Conservation (phyloP, 208 protist genomes). For the Wallacemonas sp. region DNA sequence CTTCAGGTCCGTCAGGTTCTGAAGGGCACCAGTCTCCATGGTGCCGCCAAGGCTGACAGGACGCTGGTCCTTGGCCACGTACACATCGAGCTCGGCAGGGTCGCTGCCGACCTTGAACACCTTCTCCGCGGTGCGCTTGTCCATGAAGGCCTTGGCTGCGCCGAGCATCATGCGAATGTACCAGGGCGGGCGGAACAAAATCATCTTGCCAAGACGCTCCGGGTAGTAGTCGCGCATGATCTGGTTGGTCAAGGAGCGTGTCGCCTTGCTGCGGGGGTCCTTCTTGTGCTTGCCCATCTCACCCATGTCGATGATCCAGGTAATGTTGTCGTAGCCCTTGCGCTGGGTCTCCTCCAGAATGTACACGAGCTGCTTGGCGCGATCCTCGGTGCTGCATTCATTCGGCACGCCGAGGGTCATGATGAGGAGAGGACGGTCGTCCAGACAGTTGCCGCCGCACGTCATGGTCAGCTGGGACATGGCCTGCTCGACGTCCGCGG, state of each 20-base stretch:
- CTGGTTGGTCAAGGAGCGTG: slow-evolving; percentile 58
- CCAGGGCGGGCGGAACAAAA: slow-evolving; percentile 67
- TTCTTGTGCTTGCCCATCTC: slow-evolving; percentile 60
- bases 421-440: slow-evolving; percentile 46
- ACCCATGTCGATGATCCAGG: slow-evolving; percentile 71
- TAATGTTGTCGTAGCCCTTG: slow-evolving; percentile 65
- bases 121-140: slow-evolving; percentile 44
- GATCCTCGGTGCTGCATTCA: slow-evolving; percentile 44
- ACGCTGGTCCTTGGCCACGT: slow-evolving; percentile 38
- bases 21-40: slow-evolving; percentile 1
- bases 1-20: slow-evolving; percentile 10
- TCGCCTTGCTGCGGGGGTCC: slow-evolving; percentile 20
- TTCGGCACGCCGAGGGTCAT: slow-evolving; percentile 65
- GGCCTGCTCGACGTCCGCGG: slow-evolving; percentile 29
- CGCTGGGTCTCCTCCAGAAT: slow-evolving; percentile 60
- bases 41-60: slow-evolving; percentile 32
- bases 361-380: slow-evolving; percentile 61
- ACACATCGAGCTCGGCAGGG: slow-evolving; percentile 45
- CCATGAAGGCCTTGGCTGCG: slow-evolving; percentile 54
- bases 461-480: slow-evolving; percentile 51
- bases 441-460: slow-evolving; percentile 40
- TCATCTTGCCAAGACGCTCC: slow-evolving; percentile 49
- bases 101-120: slow-evolving; percentile 37
- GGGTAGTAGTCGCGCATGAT: slow-evolving; percentile 79
- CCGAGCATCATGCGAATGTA: slow-evolving; percentile 45